A percentile compares a stretch with the other conserved stretches of the same genome.
Evolutionary conservation across 768 basidiomycete genomes (phyloP).

Genomic region (Candolleomyces efflorescens): DNA sequence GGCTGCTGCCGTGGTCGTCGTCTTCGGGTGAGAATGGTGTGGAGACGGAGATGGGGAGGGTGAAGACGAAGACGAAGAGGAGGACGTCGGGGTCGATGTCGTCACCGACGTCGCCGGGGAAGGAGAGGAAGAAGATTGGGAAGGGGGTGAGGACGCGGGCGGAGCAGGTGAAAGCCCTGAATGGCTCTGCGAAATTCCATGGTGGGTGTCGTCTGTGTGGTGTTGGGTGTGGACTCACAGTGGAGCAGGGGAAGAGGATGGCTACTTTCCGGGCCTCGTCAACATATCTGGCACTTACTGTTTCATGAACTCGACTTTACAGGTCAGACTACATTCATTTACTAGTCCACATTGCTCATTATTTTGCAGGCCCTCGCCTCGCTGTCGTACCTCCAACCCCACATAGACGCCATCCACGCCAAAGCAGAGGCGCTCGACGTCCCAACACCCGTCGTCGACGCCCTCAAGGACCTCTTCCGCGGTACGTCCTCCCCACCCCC

Average conservation of each 20-base stretch:
- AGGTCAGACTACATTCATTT: conserved; percentile 42
- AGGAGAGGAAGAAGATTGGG: conserved; percentile 43
- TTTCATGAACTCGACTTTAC: conserved; percentile 96
- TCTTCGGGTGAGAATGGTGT: too few relatives aligned
- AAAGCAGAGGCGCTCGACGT: conserved; percentile 79
- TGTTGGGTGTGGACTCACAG: conserved; percentile 6
- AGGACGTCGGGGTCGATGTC: background rate
- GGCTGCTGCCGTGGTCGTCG: conserved; percentile 64
- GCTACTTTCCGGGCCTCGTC: conserved; percentile 85
- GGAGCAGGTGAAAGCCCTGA: conserved; percentile 49
- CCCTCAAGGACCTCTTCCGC: conserved; percentile 65
- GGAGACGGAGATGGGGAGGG: conserved; percentile 1
- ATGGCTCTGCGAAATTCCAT: conserved; percentile 27
- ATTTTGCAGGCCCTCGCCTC: conserved; percentile 83
- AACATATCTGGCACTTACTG: conserved; percentile 96
- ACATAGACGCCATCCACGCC: conserved; percentile 70
- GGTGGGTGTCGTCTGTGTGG: conserved; percentile 7
- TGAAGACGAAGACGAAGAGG: too few relatives aligned
- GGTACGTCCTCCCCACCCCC: too few relatives aligned
- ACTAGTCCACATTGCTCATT: conserved; percentile 1
- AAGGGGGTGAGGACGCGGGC: conserved; percentile 48
- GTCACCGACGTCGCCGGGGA: conserved; percentile 14
- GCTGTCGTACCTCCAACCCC: conserved; percentile 72
- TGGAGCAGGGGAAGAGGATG: conserved; percentile 25
- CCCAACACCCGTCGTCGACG: conserved; percentile 82